Base-by-base conservation (phyloP, 2,329 filamentous ascomycete species). In the Exophiala sp. region DNA sequence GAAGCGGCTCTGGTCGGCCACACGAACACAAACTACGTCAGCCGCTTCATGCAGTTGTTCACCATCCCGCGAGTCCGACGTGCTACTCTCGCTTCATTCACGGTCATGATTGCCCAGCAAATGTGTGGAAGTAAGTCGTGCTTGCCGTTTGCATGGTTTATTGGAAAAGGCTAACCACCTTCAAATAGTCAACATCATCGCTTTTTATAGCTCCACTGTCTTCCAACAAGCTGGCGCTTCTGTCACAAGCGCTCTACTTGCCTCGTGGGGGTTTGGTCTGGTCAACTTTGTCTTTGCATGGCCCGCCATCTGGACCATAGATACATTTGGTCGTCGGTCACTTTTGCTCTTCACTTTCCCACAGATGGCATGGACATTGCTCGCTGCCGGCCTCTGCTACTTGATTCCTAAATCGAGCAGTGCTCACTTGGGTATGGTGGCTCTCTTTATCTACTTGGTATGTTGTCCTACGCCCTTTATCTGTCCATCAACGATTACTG, bases 201-300 rank as follows among this genome's bases (percentile, higher is more conserved):
- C 76, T 2, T 80, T 79, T 53, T 80, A 80, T 60, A 75, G 70
- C 2, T 74, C 73, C 0, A 78, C 74, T 0, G 77, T 80, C 47
- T 80, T 80, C 59, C 64, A 67, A 3, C 63, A 78, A 24, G 77
- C 74, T 2, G 76, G 75, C 1, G 72, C 74, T n/a, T 70, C 68
- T 3, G 51, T 67, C 12, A 68, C 67, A 14, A 62, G 71, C 40
- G 61, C 74, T 5, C 66, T 85, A n/a, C 68, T 82, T 14, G 80
- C 78, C 0, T 81, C 80, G 0, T 78, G 77, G 62, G 81, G 81
- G 0, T 84, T 83, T 55, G 82, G 82, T 2, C 67, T 83, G 0
- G 72, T 82, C 50, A 83, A 79, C 58, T 83, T 83, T 58, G 41
- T 82, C 44, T 83, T 83, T 59, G 80, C 81, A 1, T 78, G 76